Percentiles rank a stretch among this genome's conserved stretches.
These are phyloP conservation scores for Cadophora sp. DNA, from an alignment of 2,329 filamentous ascomycete genomes.

Conservation along the genomic window DNA sequence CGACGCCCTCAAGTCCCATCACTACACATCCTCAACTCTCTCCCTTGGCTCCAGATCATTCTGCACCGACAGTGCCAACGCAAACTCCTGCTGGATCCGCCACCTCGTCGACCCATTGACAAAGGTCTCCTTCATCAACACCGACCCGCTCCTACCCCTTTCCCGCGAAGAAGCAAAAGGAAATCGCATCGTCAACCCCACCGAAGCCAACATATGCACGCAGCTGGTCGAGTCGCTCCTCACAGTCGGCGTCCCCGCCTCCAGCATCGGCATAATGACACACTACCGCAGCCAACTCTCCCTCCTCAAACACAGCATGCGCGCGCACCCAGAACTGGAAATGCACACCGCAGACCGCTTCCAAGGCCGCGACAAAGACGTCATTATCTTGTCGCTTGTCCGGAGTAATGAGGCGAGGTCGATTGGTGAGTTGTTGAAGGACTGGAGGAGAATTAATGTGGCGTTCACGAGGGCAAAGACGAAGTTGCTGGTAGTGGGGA, in stretches of 20 bases:
- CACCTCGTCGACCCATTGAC: conserved; percentile 72
- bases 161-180: conserved; percentile 78
- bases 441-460: conserved; percentile 94
- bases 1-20: conserved; percentile 64
- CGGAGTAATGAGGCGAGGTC: conserved; percentile 81
- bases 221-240: conserved; percentile 85
- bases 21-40: conserved; percentile 56
- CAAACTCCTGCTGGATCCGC: conserved; percentile 73
- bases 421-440: conserved; percentile 90
- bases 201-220: conserved; percentile 78
- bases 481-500: conserved; percentile 89
- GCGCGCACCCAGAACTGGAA: conserved; percentile 71
- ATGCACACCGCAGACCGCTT: conserved; percentile 98
- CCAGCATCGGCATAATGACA: conserved; percentile 91
- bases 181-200: conserved; percentile 84
- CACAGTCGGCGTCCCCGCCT: conserved; percentile 73
- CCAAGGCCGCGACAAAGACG: conserved; percentile 94
- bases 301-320: conserved; percentile 76
- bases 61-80: conserved; percentile 56
- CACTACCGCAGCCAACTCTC: conserved; percentile 94
- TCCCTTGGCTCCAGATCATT: conserved; percentile 54
- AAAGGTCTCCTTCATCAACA: conserved; percentile 89
- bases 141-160: conserved; percentile 71
- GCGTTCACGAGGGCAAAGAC: conserved; percentile 92
- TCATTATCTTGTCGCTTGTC: conserved; percentile 86